Evolutionary conservation across 495 filamentous ascomycete genomes (phyloP).

Genomic region (Podospora bellae-mahoneyi): DNA sequence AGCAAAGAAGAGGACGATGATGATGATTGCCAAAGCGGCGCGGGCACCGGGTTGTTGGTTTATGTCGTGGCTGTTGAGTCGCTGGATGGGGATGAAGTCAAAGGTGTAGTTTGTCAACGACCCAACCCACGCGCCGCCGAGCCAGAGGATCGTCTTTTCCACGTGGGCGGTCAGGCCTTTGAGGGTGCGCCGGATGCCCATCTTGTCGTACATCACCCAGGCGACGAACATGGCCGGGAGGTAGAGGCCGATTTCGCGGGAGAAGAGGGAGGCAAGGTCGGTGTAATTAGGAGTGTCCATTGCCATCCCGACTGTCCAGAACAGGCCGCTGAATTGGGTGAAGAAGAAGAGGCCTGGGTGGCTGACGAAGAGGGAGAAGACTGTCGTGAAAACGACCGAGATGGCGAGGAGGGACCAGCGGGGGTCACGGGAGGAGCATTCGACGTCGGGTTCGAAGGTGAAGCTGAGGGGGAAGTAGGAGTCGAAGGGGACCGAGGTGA

Average conservation of each 20-base stretch:
- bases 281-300: constrained; percentile 65
- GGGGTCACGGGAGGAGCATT: constrained; percentile 44
- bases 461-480: constrained; percentile 60
- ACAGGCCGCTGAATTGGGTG: constrained; percentile 65
- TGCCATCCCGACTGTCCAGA: constrained; percentile 72
- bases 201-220: constrained; percentile 68
- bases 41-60: constrained; percentile 74
- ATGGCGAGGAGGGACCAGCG: constrained; percentile 57
- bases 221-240: constrained; percentile 74
- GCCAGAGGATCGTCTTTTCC: constrained; percentile 72
- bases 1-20: constrained; percentile 58
- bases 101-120: constrained; percentile 82
- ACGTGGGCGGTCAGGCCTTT: constrained; percentile 58
- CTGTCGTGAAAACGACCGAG: constrained; percentile 60
- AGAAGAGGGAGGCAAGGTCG: constrained; percentile 54
- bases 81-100: constrained; percentile 73
- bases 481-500: constrained; percentile 22
- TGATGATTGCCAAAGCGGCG: constrained; percentile 62
- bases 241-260: constrained; percentile 65
- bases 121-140: constrained; percentile 73
- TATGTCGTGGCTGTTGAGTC: constrained; percentile 73
- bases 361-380: constrained; percentile 67
- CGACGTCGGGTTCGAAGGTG: constrained; percentile 51
- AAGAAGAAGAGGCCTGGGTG: constrained; percentile 69
- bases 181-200: constrained; percentile 49